Evolutionary conservation across 768 basidiomycete genomes (phyloP), one percentile per base, ranked within the genome.

Genomic region (Termitomyces sp.): DNA sequence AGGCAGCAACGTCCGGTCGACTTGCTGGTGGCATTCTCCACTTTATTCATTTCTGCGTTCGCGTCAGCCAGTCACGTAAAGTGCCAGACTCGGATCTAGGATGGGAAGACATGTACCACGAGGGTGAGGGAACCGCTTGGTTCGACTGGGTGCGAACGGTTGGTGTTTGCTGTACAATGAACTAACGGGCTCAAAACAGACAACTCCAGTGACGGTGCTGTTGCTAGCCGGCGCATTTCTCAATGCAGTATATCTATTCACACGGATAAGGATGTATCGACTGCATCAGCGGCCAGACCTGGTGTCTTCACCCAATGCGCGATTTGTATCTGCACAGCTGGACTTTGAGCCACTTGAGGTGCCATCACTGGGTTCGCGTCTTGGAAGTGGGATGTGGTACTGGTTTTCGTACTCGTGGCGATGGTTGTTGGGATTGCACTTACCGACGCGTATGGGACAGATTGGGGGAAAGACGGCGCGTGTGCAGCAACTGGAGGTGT

Each of bases 51-150:
- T 77, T 92, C 54, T 82, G 76, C 66, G 73, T 88, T 41, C 79
- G 89, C 60, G 71, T 89, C 35, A 76, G 78, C 61, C 81, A 85
- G 62, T 71, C 83, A 50, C 75, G 82, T 22, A 70, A 74, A 6
- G 74, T 85, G 2, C 79, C 81, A 6, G 84, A 88, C 58, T 82
- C 86, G 9, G 88, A 92, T 60, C 64, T 86, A 20, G 86, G 84
- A 3, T 92, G 89, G 89, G 88, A 91, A 64, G 85, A 88, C 66
- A 82, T 91, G 73, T 86, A 88, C 59, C 78, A 79, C 56, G 87
- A 87, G 66, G 82, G 78, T 53, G 82, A 79, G 65, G 80, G 80
- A 26, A 73, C 76, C 20, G 75, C 84, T 3, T 90, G 89, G 89
- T 86, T 90, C 58, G 86, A 90, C 71, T 93, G 91, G 91, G 91